Evolutionary conservation across 2,329 filamentous ascomycete genomes (phyloP).

Genomic region (Talaromyces piceae): DNA sequence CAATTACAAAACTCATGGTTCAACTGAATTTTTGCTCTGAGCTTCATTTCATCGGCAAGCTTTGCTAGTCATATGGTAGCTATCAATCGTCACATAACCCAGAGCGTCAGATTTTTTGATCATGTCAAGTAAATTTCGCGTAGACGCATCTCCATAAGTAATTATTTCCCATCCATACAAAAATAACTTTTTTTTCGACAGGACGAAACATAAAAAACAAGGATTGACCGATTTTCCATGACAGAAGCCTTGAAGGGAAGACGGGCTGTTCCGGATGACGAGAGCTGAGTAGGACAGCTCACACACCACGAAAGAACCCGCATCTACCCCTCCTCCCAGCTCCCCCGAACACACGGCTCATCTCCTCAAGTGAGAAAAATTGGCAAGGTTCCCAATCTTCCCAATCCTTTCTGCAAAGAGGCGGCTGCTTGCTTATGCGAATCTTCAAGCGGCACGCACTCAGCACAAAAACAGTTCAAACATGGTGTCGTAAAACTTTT

Average conservation of each 20-base stretch:
- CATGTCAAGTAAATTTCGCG: constrained; percentile 25
- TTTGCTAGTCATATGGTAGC: constrained; percentile 12
- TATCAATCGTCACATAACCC: constrained; percentile 13
- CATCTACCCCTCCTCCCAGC: constrained; percentile 24
- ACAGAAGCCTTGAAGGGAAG: constrained; percentile 16
- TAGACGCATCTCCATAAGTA: constrained; percentile 29
- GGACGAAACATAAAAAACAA: constrained; percentile 16
- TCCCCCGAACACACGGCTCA: constrained; percentile 29
- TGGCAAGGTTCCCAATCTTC: constrained; percentile 13
- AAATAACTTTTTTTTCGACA: constrained; percentile 1
- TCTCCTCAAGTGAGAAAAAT: constrained; percentile 18
- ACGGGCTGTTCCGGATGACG: constrained; percentile 11
- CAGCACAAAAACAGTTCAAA: constrained; percentile 16
- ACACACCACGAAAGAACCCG: too few species aligned
- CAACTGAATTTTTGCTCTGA: too few species aligned
- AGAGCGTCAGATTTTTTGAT: constrained; percentile 18
- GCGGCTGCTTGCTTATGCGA: constrained; percentile 5
- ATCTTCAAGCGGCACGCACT: constrained; percentile 2
- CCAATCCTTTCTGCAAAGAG: constrained; percentile 6
- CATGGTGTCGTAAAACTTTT: constrained; percentile 12
- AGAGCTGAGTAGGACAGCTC: too few species aligned
- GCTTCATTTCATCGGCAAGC: constrained; percentile 17
- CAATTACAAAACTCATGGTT: too few species aligned
- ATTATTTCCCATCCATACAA: constrained; percentile 4
- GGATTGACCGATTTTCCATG: constrained; percentile 31